Evolutionary conservation across 306 rosid genomes (phyloP), one percentile per base, ranked within the genome.

Genomic region (Malus sieversii): DNA sequence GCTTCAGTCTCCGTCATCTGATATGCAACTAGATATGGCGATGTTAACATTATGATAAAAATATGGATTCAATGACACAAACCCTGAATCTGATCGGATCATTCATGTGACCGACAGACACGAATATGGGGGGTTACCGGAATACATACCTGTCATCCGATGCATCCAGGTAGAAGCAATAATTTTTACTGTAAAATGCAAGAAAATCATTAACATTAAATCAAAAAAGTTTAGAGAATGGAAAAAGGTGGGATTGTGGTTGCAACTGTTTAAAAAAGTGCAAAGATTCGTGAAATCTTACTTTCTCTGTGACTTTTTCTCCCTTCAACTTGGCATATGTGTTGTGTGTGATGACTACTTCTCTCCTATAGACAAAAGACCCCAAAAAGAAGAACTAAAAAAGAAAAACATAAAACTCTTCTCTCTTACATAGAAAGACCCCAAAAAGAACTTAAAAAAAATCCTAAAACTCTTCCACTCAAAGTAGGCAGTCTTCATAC

Each of bases 261-360:
- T 64, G 83, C 80, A 81, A 91, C 97, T 94, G 86, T 91, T 84
- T 44, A 79, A 70, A 90, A 94, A 88, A 87, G 96, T 90, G 78
- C 85, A 45, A 90, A 86, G 97, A 90, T 91, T 87, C 86, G 79
- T 73, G 74, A 86, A 85, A 91, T 94, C 96, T 90, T 91, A 75
- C 84, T 84, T 88, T 82, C 85, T 68, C 2, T 81, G 85, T 79
- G 83, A 84, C 90, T 88, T 93, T 83, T 78, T 85, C 55, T 15
- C 84, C 66, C 72, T 79, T 87, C 96, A 87, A 86, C 90, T 91
- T 90, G 87, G 87, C 85, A 69, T 75, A 75, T 88, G 48, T 79
- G 84, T 85, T 75, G 73, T 86, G 48, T 79, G 84, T 84, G 87
- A 80, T 85, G 90, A 79, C 81, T 87, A 77, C 87, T 52, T 16